These are phyloP conservation scores for Cordyceps cicadae DNA, from an alignment of 2,329 filamentous ascomycete genomes.

Conservation along the genomic window DNA sequence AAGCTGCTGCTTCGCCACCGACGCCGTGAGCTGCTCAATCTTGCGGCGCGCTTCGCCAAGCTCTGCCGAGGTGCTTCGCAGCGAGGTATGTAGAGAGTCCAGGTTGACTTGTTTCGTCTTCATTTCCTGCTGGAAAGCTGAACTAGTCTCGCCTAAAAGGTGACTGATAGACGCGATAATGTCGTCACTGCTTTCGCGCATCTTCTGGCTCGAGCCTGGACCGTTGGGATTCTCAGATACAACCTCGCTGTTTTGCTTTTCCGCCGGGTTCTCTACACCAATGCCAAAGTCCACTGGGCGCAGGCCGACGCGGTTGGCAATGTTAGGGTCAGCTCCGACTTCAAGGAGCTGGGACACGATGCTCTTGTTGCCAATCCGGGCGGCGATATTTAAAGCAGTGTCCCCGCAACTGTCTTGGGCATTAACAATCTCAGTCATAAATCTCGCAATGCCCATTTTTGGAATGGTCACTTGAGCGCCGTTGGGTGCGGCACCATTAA, in stretches of 20 bases:
- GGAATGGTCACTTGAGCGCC: conserved; percentile 39
- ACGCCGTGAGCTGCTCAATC: conserved; percentile 61
- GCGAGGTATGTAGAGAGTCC: conserved; percentile 70
- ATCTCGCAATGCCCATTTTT: conserved; percentile 79
- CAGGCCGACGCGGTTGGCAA: conserved; percentile 82
- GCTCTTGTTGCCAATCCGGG: conserved; percentile 83
- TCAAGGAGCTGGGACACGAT: conserved; percentile 96
- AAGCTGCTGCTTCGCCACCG: conserved; percentile 56
- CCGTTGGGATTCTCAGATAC: conserved; percentile 33
- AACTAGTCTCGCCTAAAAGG: conserved; percentile 69
- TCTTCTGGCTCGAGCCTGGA: conserved; percentile 44
- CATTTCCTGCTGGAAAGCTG: conserved; percentile 72
- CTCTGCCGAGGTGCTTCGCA: conserved; percentile 71
- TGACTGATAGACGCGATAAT: conserved; percentile 76
- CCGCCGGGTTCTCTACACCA: conserved; percentile 53
- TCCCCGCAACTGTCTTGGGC: conserved; percentile 90
- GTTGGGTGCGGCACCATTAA: conserved; percentile 26
- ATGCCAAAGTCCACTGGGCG: conserved; percentile 92
- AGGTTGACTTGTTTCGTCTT: conserved; percentile 76
- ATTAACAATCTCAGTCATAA: conserved; percentile 97
- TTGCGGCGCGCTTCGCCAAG: conserved; percentile 69
- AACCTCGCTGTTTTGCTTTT: conserved; percentile 34
- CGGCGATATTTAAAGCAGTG: conserved; percentile 88
- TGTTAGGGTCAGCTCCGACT: conserved; percentile 86
- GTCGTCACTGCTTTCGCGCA: conserved; percentile 66